Evolutionary conservation across 495 filamentous ascomycete species (phyloP), one percentile per base, ranked within the genome.

Genomic region (Xylaria cubensis): DNA sequence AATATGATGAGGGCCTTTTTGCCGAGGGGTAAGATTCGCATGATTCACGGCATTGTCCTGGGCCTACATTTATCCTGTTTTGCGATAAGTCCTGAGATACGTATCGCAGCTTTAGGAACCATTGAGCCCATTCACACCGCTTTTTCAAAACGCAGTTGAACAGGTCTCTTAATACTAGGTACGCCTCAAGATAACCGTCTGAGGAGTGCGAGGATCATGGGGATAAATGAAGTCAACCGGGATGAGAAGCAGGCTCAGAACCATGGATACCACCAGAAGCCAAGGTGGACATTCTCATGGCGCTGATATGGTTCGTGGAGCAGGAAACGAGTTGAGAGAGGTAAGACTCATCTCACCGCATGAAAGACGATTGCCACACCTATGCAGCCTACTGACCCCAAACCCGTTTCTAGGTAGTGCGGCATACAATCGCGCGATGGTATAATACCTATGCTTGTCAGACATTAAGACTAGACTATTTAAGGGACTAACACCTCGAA

Each of bases 331-430:
- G 34, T 24, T 17, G 19, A 7, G 12, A 10, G 5, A 46, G 10
- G 29, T 10, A 7, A 65, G 29, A 50, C 34, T 26, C 50, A 26
- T 48, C 63, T 65, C 63, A 48, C 63, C 26, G 39, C 41, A 65
- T 48, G 12, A 65, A n/a, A 50, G 13, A 4, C 26, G 26, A 19
- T 34, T 19, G 41, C 24, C 39, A 44, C 36, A 63, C n/a, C 9
- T n/a, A 46, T 68, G 51, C 66, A 59, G 34, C n/a, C 2, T 41
- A n/a, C 44, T 21, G n/a, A 34, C 69, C 59, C 69, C 48, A 71
- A 63, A 32, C 34, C 34, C 21, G 24, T 50, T 50, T 44, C 39
- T 36, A 58, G 26, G 55, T 36, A 51, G 10, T 21, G 29, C 58
- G 53, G 53, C 67, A 61, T 55, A 4, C 19, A 15, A 24, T 34